These are phyloP conservation scores for Ceriops tagal DNA, from an alignment of 345 rosid species.

Conservation along the genomic window DNA sequence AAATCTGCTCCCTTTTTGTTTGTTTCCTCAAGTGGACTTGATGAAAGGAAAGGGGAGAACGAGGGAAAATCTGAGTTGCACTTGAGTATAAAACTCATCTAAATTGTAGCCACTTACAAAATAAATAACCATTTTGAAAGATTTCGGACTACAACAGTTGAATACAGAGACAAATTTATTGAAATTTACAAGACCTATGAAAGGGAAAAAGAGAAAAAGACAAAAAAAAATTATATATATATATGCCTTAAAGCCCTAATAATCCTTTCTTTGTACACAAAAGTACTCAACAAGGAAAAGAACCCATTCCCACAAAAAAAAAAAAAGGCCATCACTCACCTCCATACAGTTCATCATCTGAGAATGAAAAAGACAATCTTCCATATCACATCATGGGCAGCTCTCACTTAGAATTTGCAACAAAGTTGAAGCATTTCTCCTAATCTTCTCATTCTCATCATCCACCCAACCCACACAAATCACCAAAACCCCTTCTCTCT, in stretches of 20 bases:
- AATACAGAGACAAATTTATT: conserved; percentile 30
- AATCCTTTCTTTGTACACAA: conserved; percentile 46
- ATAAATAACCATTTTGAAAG: conserved; percentile 27
- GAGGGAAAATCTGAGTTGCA: not conserved
- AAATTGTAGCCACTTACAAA: conserved; percentile 30
- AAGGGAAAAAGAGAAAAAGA: conserved; percentile 11
- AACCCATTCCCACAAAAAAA: not conserved
- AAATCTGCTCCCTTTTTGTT: not conserved
- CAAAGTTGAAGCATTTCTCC: conserved; percentile 63
- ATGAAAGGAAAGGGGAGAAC: not conserved
- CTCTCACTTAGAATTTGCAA: conserved; percentile 53
- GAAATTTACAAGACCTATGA: conserved; percentile 44
- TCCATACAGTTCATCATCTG: conserved; percentile 20
- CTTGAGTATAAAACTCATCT: conserved; percentile 6
- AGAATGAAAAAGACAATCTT: not conserved
- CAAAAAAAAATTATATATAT: not conserved
- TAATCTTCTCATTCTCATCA: conserved; percentile 78
- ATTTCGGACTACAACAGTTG: conserved; percentile 24
- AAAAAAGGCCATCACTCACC: conserved; percentile 33
- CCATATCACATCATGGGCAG: not conserved
- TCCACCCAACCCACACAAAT: conserved; percentile 59
- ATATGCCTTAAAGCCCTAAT: conserved; percentile 36
- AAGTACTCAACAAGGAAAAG: conserved; percentile 32
- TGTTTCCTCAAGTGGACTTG: too few relatives aligned
- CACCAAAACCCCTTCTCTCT: conserved; percentile 58